Conservation (phyloP, 2,329 filamentous ascomycete species). For the Cercospora zeina region DNA sequence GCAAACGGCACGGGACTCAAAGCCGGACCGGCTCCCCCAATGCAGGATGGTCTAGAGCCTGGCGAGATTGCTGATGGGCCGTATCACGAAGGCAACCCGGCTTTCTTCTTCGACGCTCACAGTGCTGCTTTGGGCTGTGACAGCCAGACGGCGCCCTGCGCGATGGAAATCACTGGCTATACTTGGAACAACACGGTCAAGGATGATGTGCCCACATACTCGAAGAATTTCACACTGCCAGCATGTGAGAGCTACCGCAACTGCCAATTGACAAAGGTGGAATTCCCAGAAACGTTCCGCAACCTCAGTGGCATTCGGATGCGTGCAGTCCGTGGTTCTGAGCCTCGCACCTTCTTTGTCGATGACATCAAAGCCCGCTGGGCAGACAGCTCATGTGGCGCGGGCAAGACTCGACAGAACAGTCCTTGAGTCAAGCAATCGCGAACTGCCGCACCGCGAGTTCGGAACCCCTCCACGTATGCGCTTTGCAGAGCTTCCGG, state of each 20-base stretch:
- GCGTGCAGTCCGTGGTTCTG: slow-evolving; percentile 45
- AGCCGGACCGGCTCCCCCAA: slow-evolving; percentile 17
- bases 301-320: slow-evolving; percentile 53
- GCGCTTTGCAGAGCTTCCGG: slow-evolving; percentile 4
- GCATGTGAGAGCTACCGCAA: slow-evolving; percentile 45
- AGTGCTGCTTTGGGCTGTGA: slow-evolving; percentile 53
- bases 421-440: slow-evolving; percentile 7
- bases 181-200: slow-evolving; percentile 41
- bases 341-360: slow-evolving; percentile 49
- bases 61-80: slow-evolving; percentile 53
- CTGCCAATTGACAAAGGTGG: slow-evolving; percentile 48
- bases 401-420: slow-evolving; percentile 61
- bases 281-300: slow-evolving; percentile 46
- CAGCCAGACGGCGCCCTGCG: slow-evolving; percentile 45
- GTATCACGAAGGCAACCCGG: slow-evolving; percentile 43
- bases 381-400: slow-evolving; percentile 53
- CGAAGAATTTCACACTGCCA: slow-evolving; percentile 45
- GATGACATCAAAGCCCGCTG: slow-evolving; percentile 53
- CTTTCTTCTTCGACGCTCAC: slow-evolving; percentile 55
- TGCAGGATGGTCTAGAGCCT: slow-evolving; percentile 34
- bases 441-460: not conserved
- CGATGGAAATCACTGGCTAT: slow-evolving; percentile 50
- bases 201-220: slow-evolving; percentile 43
- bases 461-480: not conserved
- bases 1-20: slow-evolving; percentile 38